Base-by-base conservation (phyloP, 805 yeast species). In the Metschnikowia drakensbergensis region DNA sequence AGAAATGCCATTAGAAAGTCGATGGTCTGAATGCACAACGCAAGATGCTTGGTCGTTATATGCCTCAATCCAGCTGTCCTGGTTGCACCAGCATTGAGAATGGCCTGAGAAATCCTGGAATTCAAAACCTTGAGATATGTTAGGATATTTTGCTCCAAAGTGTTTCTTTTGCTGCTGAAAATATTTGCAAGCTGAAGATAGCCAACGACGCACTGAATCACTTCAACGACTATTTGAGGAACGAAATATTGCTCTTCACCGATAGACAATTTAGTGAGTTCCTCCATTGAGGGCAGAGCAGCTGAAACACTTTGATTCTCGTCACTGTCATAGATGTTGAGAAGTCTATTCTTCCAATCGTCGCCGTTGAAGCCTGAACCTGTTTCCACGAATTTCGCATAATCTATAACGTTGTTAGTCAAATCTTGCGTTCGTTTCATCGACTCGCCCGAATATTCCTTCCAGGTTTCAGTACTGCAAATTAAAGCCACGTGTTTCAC, bases 381-480 rank as follows among this genome's bases (percentile, higher is more conserved):
- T 3, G 56, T 48, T 33, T 58, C 62, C 22, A 66, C 44, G 38
- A 48, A 63, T n/a, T 55, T 55, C 3, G 65, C 54, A 42, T 63
- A 66, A 3, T 57, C 61, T 2, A 59, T 27, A 3, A 70, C 42
- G 43, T 64, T 61, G 42, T 69, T 54, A 9, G 68, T 29, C 1
- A 55, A 25, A 0, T 4, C 27, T 53, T 73, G 77, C 10, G 58
- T 45, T 3, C 45, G 51, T 5, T 34, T 26, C 26, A 82, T 63
- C 0, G 62, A 60, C 0, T 79, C 61, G 7, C 83, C 78, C n/a
- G 79, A 77, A 17, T 77, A 79, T 46, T 91, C 96, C 50, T 79
- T 81, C 98, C 98, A 92, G 23, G 69, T 69, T 54, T 91, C 98
- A 41, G 71, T 69, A 44, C 86, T 91, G 48, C 87, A 70, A 13